A percentile compares a stretch with the other conserved stretches of the same genome.
These are phyloP conservation scores for Fagus sylvatica DNA, from an alignment of 306 rosid genomes.

Conservation along the genomic window DNA sequence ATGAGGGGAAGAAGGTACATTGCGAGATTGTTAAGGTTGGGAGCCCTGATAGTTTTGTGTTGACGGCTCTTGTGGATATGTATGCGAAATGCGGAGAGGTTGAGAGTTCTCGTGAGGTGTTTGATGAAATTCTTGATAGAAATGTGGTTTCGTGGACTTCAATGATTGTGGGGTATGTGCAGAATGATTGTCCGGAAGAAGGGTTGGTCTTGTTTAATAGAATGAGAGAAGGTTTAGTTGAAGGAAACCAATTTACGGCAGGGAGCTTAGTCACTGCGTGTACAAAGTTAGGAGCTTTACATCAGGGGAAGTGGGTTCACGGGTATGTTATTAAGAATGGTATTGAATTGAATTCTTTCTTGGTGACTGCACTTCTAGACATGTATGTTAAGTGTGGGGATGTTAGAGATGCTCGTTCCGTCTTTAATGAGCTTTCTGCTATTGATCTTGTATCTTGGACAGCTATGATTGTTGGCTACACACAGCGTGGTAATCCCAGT, in stretches of 20 bases:
- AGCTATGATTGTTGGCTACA: slow-evolving; percentile 78
- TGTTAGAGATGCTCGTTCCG: slow-evolving; percentile 54
- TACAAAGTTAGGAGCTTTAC: slow-evolving; percentile 51
- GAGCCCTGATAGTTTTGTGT: slow-evolving; percentile 46
- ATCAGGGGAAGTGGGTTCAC: slow-evolving; percentile 81
- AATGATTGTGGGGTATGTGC: slow-evolving; percentile 73
- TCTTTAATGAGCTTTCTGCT: slow-evolving; percentile 48
- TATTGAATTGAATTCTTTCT: slow-evolving; percentile 32
- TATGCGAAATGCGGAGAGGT: slow-evolving; percentile 54
- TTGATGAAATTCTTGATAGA: slow-evolving; percentile 50
- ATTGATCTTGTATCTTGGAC: slow-evolving; percentile 73
- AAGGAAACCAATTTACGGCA: slow-evolving; percentile 55
- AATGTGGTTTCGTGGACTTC: slow-evolving; percentile 76
- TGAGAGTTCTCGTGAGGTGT: slow-evolving; percentile 33
- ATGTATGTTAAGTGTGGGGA: slow-evolving; percentile 73
- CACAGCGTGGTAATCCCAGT: slow-evolving; percentile 52
- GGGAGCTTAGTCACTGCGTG: slow-evolving; percentile 62
- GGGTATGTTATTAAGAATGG: slow-evolving; percentile 59
- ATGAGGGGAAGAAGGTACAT: slow-evolving; percentile 48
- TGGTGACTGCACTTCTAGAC: slow-evolving; percentile 57
- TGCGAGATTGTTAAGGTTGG: slow-evolving; percentile 54
- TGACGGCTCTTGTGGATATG: slow-evolving; percentile 53
- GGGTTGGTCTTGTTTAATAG: slow-evolving; percentile 55
- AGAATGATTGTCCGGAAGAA: slow-evolving; percentile 58
- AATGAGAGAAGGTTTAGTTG: slow-evolving; percentile 63